These are phyloP conservation scores for Phytophthora lateralis DNA, from an alignment of 352 stramenopile species.

Conservation along the genomic window DNA sequence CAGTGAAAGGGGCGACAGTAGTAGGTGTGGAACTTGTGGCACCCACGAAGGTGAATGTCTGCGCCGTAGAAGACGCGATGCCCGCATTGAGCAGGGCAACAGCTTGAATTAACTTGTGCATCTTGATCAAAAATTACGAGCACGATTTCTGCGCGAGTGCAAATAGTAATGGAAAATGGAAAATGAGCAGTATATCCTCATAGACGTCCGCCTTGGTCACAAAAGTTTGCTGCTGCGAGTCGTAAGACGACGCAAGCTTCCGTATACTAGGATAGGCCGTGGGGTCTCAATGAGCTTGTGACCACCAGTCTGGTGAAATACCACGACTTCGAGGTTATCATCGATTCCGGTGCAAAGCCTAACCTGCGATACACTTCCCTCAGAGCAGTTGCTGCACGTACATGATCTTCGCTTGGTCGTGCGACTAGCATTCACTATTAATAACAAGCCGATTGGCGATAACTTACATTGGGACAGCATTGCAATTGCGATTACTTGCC, in stretches of 20 bases:
- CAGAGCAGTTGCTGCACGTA: conserved; percentile 2
- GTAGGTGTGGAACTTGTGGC: not conserved
- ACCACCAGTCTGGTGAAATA: conserved; percentile 1
- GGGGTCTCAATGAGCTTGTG: not conserved
- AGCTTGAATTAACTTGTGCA: conserved; percentile 10
- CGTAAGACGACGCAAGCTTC: conserved; percentile 6
- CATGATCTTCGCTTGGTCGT: conserved; percentile 7
- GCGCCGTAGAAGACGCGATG: conserved; percentile 1
- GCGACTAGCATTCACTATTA: conserved; percentile 1
- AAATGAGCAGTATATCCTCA: no score
- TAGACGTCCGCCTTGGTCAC: not conserved
- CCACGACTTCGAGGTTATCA: conserved; percentile 1
- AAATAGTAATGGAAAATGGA: conserved; percentile 6
- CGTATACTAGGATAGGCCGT: not conserved
- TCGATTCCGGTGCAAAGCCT: conserved; percentile 17
- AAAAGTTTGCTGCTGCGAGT: conserved; percentile 5
- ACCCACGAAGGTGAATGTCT: conserved; percentile 17
- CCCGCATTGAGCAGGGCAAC: conserved; percentile 4
- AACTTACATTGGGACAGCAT: no score
- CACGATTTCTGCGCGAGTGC: not conserved
- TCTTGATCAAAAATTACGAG: not conserved
- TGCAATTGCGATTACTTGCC: conserved; percentile 11
- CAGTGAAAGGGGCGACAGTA: not conserved
- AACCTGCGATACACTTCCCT: conserved; percentile 16
- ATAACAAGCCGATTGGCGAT: not conserved